A percentile compares a stretch with the other conserved stretches of the same genome.
Conservation (phyloP, 1,284 basidiomycete genomes). For the Melampsora larici-populina region DNA sequence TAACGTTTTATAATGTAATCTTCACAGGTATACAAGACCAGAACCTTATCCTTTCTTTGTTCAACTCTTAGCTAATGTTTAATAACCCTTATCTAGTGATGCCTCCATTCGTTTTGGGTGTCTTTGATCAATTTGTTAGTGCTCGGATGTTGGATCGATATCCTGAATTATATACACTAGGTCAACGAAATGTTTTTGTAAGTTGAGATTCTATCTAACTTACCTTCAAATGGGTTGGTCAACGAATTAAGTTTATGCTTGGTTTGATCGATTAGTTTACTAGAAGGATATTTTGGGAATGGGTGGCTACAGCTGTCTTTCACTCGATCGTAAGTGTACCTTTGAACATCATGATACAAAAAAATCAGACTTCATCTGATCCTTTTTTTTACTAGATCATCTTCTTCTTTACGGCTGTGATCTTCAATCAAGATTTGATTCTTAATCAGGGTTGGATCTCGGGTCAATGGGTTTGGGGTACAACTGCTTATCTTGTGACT, state of each 20-base stretch:
- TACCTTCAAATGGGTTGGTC: conserved; percentile 49
- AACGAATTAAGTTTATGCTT: background rate
- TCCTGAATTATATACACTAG: conserved; percentile 89
- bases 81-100: conserved; percentile 60
- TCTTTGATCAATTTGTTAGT: conserved; percentile 90
- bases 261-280: conserved; percentile 61
- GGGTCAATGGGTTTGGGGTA: conserved; percentile 98
- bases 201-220: conserved; percentile 13
- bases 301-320: conserved; percentile 89
- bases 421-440: conserved; percentile 88
- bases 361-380: background rate
- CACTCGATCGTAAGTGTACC: conserved; percentile 73
- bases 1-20: conserved; percentile 61
- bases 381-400: conserved; percentile 18
- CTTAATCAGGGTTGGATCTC: conserved; percentile 73
- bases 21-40: conserved; percentile 47
- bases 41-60: background rate
- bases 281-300: conserved; percentile 86
- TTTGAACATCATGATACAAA: too few species aligned
- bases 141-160: conserved; percentile 95
- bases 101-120: conserved; percentile 92
- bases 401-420: conserved; percentile 72
- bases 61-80: background rate
- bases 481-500: conserved; percentile 84
- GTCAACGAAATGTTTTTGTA: conserved; percentile 79